phyloP scores from a whole-genome alignment of 345 rosid genomes.

The Populus ilicifolia region DNA sequence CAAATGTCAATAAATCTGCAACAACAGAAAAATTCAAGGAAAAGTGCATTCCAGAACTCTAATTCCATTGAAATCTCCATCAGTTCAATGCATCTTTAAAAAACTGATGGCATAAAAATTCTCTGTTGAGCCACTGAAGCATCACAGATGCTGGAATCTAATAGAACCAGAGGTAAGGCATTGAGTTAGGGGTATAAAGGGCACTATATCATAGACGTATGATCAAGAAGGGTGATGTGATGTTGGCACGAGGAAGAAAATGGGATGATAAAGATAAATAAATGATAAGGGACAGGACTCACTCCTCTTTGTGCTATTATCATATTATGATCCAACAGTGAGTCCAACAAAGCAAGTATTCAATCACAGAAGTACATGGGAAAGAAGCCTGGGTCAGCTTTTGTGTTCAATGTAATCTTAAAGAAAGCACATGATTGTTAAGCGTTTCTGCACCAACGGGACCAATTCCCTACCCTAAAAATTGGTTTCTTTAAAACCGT shows the following conservation, averaged over 20 bases:
- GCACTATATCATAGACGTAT: neutral
- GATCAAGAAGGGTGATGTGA: neutral
- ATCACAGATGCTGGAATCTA: neutral
- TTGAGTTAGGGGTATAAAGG: neutral
- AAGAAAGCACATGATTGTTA: neutral
- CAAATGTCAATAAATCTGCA: neutral
- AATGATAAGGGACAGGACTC: neutral
- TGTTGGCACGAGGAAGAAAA: neutral
- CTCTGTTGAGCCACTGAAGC: neutral
- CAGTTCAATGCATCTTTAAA: neutral
- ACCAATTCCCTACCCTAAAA: neutral
- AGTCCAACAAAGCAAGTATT: neutral
- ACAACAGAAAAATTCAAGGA: neutral
- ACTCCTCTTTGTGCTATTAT: neutral
- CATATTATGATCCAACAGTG: neutral
- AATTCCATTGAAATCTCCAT: neutral
- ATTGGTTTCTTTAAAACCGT: neutral
- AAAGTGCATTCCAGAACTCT: neutral
- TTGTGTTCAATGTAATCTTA: neutral
- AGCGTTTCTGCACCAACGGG: neutral
- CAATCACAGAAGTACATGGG: neutral
- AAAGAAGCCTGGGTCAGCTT: neutral
- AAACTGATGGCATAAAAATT: neutral
- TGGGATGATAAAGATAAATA: neutral
- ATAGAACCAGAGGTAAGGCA: neutral